These are phyloP conservation scores for Eucalyptus erythrocorys DNA, from an alignment of 345 rosid species.

Conservation along the genomic window DNA sequence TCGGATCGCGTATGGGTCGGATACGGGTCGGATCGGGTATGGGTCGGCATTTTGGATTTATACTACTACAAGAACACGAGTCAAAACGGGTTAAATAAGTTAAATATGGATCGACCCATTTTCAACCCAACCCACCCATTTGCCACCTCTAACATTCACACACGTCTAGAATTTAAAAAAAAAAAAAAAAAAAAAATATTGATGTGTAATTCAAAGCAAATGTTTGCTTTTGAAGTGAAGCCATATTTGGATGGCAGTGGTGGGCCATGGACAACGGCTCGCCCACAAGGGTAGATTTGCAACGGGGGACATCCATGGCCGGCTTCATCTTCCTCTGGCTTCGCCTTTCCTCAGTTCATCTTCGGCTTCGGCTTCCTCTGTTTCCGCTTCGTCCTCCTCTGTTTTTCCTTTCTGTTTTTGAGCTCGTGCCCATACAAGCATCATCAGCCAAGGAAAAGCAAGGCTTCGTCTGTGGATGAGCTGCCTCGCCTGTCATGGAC, in stretches of 20 bases:
- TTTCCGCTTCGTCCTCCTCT: neutral
- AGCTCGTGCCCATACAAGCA: neutral
- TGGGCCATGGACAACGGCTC: neutral
- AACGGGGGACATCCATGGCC: neutral
- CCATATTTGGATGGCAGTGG: neutral
- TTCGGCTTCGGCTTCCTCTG: neutral
- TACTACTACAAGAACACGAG: too few species aligned
- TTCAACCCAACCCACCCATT: too few species aligned
- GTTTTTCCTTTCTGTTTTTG: neutral
- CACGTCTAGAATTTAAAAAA: neutral
- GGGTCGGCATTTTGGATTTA: too few species aligned
- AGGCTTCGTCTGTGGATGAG: neutral
- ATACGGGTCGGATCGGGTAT: too few species aligned
- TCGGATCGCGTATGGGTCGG: too few species aligned
- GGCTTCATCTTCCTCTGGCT: neutral
- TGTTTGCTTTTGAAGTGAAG: neutral
- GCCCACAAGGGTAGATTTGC: too few species aligned
- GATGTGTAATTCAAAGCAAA: neutral
- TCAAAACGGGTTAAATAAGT: too few species aligned
- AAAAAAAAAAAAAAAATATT: too few species aligned
- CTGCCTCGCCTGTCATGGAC: neutral
- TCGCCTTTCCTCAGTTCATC: neutral
- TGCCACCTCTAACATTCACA: too few species aligned
- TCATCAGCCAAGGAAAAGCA: neutral
- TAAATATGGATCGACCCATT: too few species aligned